Evolutionary conservation across 208 protist genomes (phyloP), one percentile per base, ranked within the genome.

Genomic region (Wallacemonas sp.): DNA sequence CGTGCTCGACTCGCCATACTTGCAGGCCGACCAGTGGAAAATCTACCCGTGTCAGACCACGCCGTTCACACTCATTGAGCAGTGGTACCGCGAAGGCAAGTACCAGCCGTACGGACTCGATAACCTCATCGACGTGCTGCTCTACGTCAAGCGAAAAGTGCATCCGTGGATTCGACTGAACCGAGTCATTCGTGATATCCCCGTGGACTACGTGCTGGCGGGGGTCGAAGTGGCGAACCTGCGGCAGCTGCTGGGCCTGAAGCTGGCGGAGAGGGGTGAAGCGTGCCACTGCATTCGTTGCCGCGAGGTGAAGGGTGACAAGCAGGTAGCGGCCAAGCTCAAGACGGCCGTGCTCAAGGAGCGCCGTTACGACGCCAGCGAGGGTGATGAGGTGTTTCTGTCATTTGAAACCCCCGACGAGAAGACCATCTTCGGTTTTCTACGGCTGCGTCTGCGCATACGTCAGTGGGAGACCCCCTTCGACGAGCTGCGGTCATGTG

Each of bases 41-140:
- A 85, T 99, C 5, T 99, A 99, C 79, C 98, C 99, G 10, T 99
- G 98, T 15, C 87, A 99, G n/a, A 98, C 99, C 3, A 99, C 99
- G 30, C 91, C 98, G 27, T 99, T 99, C 63, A 99, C 98, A 5
- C 87, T 97, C 21, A 89, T 98, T 71, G 97, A 99, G 77, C 81
- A 99, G 71, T 97, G 98, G 66, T 99, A 97, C 91, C 90, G 93
- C 45, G 87, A 97, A 22, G 96, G 96, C 13, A 94, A 82, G 61
- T 99, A 99, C 73, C 73, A 78, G 27, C 93, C 92, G 10, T 99
- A 99, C 67, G 87, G 87, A 13, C 77, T 97, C 9, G 84, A 97
- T 26, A 75, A 63, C 24, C 63, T 98, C 1, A 82, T 98, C 48
- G 95, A 98, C 29, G 83, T 99, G 27, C 76, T 99, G 37, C 92